phyloP scores from a whole-genome alignment of 192 early-diverging fungal species.

The Chytriomyces sp. region DNA sequence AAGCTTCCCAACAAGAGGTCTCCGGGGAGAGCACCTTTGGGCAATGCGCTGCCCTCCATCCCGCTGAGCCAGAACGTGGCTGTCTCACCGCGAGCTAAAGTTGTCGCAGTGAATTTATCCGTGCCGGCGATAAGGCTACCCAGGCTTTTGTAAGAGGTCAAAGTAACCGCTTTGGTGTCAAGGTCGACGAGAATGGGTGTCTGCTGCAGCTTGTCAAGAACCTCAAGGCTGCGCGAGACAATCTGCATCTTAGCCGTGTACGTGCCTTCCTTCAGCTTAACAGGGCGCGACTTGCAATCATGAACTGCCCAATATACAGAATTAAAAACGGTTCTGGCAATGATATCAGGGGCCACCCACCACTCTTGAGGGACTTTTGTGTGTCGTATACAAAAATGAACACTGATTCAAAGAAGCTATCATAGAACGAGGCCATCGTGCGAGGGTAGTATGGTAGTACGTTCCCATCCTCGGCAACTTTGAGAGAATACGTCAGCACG shows the following conservation, averaged over 20 bases:
- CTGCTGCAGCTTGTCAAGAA: slow-evolving; percentile 76
- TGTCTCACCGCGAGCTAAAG: slow-evolving; percentile 55
- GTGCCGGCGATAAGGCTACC: slow-evolving; percentile 50
- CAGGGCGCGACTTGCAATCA: slow-evolving; percentile 71
- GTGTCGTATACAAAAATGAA: slow-evolving; percentile 69
- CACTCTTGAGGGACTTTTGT: slow-evolving; percentile 66
- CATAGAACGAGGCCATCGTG: slow-evolving; percentile 74
- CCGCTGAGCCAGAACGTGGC: slow-evolving; percentile 61
- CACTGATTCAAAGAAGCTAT: slow-evolving; percentile 31
- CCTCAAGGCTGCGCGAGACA: slow-evolving; percentile 62
- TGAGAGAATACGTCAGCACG: slow-evolving; percentile 73
- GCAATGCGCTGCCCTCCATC: slow-evolving; percentile 44
- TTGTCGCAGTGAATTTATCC: slow-evolving; percentile 39
- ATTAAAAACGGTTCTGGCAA: no score
- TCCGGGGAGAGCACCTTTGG: slow-evolving; percentile 74
- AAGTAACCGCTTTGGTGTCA: slow-evolving; percentile 50
- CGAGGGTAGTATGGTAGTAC: slow-evolving; percentile 65
- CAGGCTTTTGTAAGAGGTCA: slow-evolving; percentile 58
- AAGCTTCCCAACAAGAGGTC: slow-evolving; percentile 75
- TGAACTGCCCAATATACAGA: no score
- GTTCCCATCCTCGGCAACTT: slow-evolving; percentile 53
- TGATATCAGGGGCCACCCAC: no score
- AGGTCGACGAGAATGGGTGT: slow-evolving; percentile 66
- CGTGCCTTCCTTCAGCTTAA: slow-evolving; percentile 77
- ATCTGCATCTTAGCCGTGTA: slow-evolving; percentile 84